phyloP scores from a whole-genome alignment of 2,329 filamentous ascomycete species.

The Colletotrichum tanaceti region DNA sequence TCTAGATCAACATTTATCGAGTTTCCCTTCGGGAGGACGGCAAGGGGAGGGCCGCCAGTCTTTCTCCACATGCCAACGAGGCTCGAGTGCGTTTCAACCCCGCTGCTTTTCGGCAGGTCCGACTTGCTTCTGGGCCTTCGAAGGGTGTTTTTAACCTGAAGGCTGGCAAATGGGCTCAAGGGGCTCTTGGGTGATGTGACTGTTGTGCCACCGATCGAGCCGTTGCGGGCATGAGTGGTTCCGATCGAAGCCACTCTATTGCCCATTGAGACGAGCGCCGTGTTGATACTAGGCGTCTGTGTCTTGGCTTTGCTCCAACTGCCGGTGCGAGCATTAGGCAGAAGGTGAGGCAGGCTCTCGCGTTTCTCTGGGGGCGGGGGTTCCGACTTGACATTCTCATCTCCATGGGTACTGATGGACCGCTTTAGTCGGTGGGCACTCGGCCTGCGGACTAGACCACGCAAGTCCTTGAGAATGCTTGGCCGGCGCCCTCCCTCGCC shows the following conservation, averaged over 20 bases:
- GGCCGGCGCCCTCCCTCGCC: conserved; percentile 59
- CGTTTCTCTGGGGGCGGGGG: conserved; percentile 52
- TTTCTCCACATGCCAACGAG: conserved; percentile 64
- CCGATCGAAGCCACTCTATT: conserved; percentile 67
- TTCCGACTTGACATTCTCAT: conserved; percentile 48
- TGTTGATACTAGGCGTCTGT: conserved; percentile 67
- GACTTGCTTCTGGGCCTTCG: conserved; percentile 68
- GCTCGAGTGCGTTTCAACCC: conserved; percentile 49
- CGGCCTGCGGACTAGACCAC: conserved; percentile 62
- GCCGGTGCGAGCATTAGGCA: conserved; percentile 61
- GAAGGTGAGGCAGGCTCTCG: conserved; percentile 59
- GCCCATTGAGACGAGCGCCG: conserved; percentile 67
- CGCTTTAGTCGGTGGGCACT: conserved; percentile 62
- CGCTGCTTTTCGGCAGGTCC: conserved; percentile 58
- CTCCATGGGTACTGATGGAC: conserved; percentile 55
- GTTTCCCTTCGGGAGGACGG: conserved; percentile 55
- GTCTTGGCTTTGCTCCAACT: conserved; percentile 64
- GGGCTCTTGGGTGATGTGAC: conserved; percentile 66
- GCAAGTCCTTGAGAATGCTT: conserved; percentile 62
- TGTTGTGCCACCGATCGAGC: conserved; percentile 68
- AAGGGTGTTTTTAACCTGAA: conserved; percentile 61
- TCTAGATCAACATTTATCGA: conserved; percentile 46
- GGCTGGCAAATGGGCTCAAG: conserved; percentile 58
- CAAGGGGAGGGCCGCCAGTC: conserved; percentile 65
- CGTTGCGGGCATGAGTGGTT: conserved; percentile 66